Percentiles rank a stretch among this genome's conserved stretches.
These are phyloP conservation scores for Hymenoscyphus infarciens DNA, from an alignment of 2,329 filamentous ascomycete genomes.

Conservation along the genomic window DNA sequence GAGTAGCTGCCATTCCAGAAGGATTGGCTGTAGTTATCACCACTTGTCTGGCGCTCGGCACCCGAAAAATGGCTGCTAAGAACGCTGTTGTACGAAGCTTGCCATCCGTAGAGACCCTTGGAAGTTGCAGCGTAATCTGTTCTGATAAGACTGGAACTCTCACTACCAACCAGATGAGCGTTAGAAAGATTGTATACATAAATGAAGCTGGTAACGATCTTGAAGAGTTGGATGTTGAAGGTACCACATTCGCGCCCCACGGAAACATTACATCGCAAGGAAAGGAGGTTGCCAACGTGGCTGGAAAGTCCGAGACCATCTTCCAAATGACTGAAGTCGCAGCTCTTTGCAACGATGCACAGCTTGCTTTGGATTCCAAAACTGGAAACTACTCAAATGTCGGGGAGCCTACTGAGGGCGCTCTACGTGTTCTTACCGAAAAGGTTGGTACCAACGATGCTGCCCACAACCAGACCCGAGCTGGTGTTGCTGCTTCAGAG, in stretches of 20 bases:
- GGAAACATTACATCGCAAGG: slow-evolving; percentile 70
- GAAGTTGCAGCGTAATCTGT: slow-evolving; percentile 99
- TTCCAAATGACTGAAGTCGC: slow-evolving; percentile 71
- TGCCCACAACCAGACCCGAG: slow-evolving; percentile 48
- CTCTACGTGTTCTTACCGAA: slow-evolving; percentile 83
- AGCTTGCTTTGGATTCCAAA: slow-evolving; percentile 76
- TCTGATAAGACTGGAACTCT: slow-evolving; percentile 98
- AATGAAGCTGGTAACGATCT: slow-evolving; percentile 68
- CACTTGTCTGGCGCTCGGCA: slow-evolving; percentile 94
- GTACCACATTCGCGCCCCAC: slow-evolving; percentile 85
- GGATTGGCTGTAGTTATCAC: slow-evolving; percentile 97
- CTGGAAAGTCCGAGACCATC: slow-evolving; percentile 70
- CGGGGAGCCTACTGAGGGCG: slow-evolving; percentile 93
- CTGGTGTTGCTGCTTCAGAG: slow-evolving; percentile 48
- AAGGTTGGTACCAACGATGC: slow-evolving; percentile 75
- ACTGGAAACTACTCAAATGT: slow-evolving; percentile 73
- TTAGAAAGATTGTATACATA: slow-evolving; percentile 86
- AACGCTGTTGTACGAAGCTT: slow-evolving; percentile 95
- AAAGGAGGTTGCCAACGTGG: slow-evolving; percentile 63
- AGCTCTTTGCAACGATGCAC: slow-evolving; percentile 84
- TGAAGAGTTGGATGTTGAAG: slow-evolving; percentile 84
- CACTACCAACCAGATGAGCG: slow-evolving; percentile 99
- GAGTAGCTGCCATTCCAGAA: slow-evolving; percentile 96
- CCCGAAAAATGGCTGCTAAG: slow-evolving; percentile 97
- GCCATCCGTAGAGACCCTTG: slow-evolving; percentile 94